Percentiles rank a stretch among this genome's conserved stretches.
These are phyloP conservation scores for Tetrapisispora phaffii DNA, from an alignment of 805 yeast genomes.

Conservation along the genomic window DNA sequence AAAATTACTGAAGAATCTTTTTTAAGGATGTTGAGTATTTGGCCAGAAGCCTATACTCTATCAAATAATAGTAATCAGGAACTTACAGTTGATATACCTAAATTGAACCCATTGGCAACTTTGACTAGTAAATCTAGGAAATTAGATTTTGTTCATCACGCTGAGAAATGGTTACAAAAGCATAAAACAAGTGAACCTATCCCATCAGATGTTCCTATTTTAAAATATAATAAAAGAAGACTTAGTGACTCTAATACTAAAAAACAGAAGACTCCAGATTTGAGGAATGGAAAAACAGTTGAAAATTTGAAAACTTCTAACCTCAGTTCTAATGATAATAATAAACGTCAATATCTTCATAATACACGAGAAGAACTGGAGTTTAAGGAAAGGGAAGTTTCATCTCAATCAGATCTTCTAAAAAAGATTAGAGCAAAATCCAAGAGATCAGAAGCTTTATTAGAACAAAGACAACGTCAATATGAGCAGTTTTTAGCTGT, in stretches of 20 bases:
- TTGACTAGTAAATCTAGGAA: slow-evolving; percentile 22
- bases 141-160: slow-evolving; percentile 16
- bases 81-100: slow-evolving; percentile 17
- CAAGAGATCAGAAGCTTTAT: slow-evolving; percentile 17
- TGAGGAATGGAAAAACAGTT: background rate
- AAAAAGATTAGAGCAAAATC: slow-evolving; percentile 24
- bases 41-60: slow-evolving; percentile 23
- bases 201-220: slow-evolving; percentile 17
- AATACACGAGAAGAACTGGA: slow-evolving; percentile 16
- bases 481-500: slow-evolving; percentile 22
- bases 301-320: background rate
- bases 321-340: background rate
- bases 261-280: background rate
- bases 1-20: slow-evolving; percentile 21
- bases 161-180: slow-evolving; percentile 17
- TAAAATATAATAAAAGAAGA: slow-evolving; percentile 19
- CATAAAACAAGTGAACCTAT: slow-evolving; percentile 2
- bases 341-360: slow-evolving; percentile 8
- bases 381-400: slow-evolving; percentile 10
- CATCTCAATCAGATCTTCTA: slow-evolving; percentile 19
- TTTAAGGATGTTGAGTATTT: slow-evolving; percentile 20
- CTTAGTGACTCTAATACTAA: slow-evolving; percentile 14
- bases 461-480: slow-evolving; percentile 20
- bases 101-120: slow-evolving; percentile 8
- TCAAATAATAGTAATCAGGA: slow-evolving; percentile 18